Evolutionary conservation across 2,329 filamentous ascomycete species (phyloP), one percentile per base, ranked within the genome.

Genomic region (Paramyrothecium sp.): DNA sequence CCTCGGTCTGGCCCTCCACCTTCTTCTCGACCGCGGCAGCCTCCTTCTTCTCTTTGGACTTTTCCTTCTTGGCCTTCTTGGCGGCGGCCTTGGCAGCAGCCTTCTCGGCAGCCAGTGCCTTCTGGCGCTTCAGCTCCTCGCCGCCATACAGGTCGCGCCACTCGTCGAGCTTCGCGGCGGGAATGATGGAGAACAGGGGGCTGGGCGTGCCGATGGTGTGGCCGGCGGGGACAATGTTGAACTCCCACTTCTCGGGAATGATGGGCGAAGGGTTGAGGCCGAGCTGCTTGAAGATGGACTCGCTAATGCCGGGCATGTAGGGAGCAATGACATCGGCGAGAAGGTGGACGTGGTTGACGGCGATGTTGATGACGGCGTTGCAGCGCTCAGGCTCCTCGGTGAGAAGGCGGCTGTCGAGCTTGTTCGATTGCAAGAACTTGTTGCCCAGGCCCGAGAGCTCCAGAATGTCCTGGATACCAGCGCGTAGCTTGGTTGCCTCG

Each of bases 161-260:
- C 71, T 94, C 89, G 54, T 89, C 85, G 51, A 90, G 87, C 78
- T 93, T 94, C 73, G 90, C 88, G 11, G 88, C 81, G 62, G 92
- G 90, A 68, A 97, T 97, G 55, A 83, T 84, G n/a, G 85, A 85
- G 76, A 97, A 97, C 33, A 97, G 81, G 47, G 92, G 89, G 62
- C 86, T 84, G 1, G 92, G 86, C 69, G 89, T 89, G 64, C 91
- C 91, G 61, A 97, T 89, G 70, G 88, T 89, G 77, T 97, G 92
- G 57, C 89, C 90, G 1, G 89, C 81, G 67, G 86, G 81, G 63
- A 95, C 77, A 2, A 80, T 75, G 60, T 85, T 80, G n/a, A 75
- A 73, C 19, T 71, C 69, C 88, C 90, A 95, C 49, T 78, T 80
- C 60, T 89, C 83, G 1, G 90, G 88, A 60, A 93, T 92, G 38